Conservation (phyloP, 1,139 yeast genomes). For the Taphrina confusa region DNA sequence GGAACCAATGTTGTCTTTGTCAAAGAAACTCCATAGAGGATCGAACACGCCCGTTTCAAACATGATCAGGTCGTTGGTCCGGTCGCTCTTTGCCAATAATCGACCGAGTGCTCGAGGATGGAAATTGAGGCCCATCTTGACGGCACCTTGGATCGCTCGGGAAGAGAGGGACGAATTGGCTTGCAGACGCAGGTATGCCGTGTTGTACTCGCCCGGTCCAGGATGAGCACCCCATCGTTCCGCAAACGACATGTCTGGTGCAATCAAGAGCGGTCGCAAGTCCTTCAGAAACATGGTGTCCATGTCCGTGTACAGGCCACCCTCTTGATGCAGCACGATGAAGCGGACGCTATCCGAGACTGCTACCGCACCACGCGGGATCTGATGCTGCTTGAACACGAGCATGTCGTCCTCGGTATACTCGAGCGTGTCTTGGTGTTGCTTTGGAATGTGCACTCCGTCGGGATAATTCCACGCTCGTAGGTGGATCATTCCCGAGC, state of each 20-base stretch:
- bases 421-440: slow-evolving; percentile 15
- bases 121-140: slow-evolving; percentile 29
- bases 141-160: slow-evolving; percentile 25
- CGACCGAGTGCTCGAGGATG: slow-evolving; percentile 32
- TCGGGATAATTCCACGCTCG: slow-evolving; percentile 26
- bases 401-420: slow-evolving; percentile 1
- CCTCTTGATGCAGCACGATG: slow-evolving; percentile 29
- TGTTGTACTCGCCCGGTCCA: slow-evolving; percentile 31
- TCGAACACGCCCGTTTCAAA: slow-evolving; percentile 32
- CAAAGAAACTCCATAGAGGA: slow-evolving; percentile 30
- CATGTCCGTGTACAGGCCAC: slow-evolving; percentile 31
- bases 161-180: slow-evolving; percentile 31
- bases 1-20: slow-evolving; percentile 13
- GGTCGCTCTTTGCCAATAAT: slow-evolving; percentile 13
- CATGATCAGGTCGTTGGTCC: slow-evolving; percentile 25
- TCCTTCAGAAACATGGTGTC: slow-evolving; percentile 32
- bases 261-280: slow-evolving; percentile 21
- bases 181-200: slow-evolving; percentile 30
- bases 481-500: slow-evolving; percentile 5
- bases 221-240: slow-evolving; percentile 31
- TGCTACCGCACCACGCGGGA: slow-evolving; percentile 30
- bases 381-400: slow-evolving; percentile 17
- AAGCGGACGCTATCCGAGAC: slow-evolving; percentile 29
- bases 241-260: slow-evolving; percentile 26
- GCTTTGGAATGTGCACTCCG: slow-evolving; percentile 12